Conservation (phyloP, 2,329 filamentous ascomycete species). For the Hypoxylon sp. region DNA sequence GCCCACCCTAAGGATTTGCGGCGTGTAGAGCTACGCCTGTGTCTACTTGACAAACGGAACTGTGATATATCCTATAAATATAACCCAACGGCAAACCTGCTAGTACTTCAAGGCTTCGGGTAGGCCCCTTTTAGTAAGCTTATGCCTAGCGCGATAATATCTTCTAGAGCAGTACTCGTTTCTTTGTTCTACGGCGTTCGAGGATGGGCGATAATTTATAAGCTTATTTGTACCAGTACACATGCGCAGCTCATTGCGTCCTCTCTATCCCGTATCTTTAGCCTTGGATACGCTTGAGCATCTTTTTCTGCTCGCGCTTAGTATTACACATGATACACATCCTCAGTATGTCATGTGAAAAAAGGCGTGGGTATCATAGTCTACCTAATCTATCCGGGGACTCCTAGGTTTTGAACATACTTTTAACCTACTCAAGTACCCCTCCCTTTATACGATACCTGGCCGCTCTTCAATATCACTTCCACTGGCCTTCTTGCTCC, state of each 20-base stretch:
- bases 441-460: constrained; percentile 34
- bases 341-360: neutral
- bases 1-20: too few species aligned
- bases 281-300: neutral
- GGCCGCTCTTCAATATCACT: constrained; percentile 9
- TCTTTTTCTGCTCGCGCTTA: neutral
- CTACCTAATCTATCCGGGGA: too few species aligned
- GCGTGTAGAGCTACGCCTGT: too few species aligned
- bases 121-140: neutral
- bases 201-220: neutral
- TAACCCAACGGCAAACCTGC: too few species aligned
- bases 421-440: neutral
- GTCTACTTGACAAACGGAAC: too few species aligned
- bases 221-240: neutral
- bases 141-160: neutral
- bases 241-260: neutral
- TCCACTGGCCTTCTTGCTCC: neutral
- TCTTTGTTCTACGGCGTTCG: neutral
- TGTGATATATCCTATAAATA: too few species aligned
- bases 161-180: neutral
- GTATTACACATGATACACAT: neutral
- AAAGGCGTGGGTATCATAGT: neutral
- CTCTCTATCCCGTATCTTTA: neutral
- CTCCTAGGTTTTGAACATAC: neutral
- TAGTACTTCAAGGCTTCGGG: too few species aligned